A percentile compares a stretch with the other conserved stretches of the same genome.
Conservation (phyloP, 768 basidiomycete genomes). For the Jaapia argillacea region DNA sequence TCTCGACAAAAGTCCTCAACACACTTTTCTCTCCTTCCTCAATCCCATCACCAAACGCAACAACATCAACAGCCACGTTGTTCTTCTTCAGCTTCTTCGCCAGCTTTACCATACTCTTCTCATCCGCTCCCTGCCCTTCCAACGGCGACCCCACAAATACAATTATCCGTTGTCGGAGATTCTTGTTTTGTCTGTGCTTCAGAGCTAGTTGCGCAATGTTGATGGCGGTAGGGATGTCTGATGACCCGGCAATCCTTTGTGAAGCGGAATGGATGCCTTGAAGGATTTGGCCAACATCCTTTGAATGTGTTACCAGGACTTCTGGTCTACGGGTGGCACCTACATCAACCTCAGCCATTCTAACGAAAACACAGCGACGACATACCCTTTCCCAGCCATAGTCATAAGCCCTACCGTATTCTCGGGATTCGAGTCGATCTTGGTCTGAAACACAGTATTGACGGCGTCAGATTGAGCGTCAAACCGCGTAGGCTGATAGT, state of each 20-base stretch:
- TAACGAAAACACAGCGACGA: constrained; percentile 5
- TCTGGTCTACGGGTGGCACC: constrained; percentile 84
- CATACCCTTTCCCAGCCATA: constrained; percentile 93
- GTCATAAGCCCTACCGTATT: constrained; percentile 97
- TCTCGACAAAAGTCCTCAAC: constrained; percentile 76
- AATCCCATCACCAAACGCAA: constrained; percentile 86
- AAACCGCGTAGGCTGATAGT: constrained; percentile 80
- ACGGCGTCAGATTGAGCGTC: constrained; percentile 90
- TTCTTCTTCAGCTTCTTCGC: constrained; percentile 99
- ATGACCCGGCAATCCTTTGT: constrained; percentile 68
- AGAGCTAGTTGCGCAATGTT: constrained; percentile 92
- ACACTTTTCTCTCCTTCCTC: constrained; percentile 60
- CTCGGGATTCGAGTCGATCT: constrained; percentile 94
- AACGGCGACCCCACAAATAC: constrained; percentile 90
- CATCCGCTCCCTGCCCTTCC: constrained; percentile 57
- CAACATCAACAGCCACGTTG: constrained; percentile 90
- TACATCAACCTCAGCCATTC: no score
- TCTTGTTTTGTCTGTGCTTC: constrained; percentile 98
- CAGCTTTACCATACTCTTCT: constrained; percentile 74
- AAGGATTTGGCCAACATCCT: constrained; percentile 89
- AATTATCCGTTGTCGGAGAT: constrained; percentile 90
- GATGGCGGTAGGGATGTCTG: constrained; percentile 85
- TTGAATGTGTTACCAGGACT: constrained; percentile 92
- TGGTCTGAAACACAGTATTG: constrained; percentile 81
- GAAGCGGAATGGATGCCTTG: constrained; percentile 63